Percentiles rank a stretch among this genome's conserved stretches.
These are phyloP conservation scores for Rutstroemia sp. DNA, from an alignment of 2,329 filamentous ascomycete genomes.

Conservation along the genomic window DNA sequence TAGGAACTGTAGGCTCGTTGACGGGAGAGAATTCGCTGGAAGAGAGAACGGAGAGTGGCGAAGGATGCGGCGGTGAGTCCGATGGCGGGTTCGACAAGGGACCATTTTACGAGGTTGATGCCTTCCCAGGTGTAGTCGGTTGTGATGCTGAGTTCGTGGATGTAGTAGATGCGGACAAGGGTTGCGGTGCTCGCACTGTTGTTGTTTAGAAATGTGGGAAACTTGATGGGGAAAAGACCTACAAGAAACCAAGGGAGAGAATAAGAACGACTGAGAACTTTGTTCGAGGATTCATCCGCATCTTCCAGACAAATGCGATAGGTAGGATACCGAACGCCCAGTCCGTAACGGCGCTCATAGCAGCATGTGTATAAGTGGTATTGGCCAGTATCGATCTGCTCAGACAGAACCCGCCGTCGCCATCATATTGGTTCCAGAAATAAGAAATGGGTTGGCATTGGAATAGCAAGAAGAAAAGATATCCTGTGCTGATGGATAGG, in stretches of 20 bases:
- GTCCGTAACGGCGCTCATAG: constrained; percentile 24
- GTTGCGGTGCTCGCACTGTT: constrained; percentile 35
- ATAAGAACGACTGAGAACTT: constrained; percentile 30
- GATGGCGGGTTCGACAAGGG: constrained; percentile 36
- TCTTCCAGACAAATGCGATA: constrained; percentile 25
- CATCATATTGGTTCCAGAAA: constrained; percentile 31
- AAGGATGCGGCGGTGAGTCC: constrained; percentile 35
- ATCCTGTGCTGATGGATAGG: constrained; percentile 21
- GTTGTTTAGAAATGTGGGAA: background rate
- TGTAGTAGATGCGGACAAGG: constrained; percentile 37
- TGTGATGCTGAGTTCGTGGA: constrained; percentile 31
- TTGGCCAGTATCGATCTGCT: constrained; percentile 17
- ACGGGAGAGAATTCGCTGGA: constrained; percentile 20
- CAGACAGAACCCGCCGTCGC: constrained; percentile 28
- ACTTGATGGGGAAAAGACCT: constrained; percentile 14
- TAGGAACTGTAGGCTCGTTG: constrained; percentile 4
- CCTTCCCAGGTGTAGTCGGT: constrained; percentile 35
- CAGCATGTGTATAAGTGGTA: constrained; percentile 25
- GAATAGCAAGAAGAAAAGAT: constrained; percentile 27
- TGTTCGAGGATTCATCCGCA: constrained; percentile 26
- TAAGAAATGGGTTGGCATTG: constrained; percentile 27
- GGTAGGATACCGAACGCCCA: constrained; percentile 27
- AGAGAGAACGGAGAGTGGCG: constrained; percentile 34
- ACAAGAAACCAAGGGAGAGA: constrained; percentile 34
- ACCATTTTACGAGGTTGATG: constrained; percentile 38